Conservation (phyloP, 177 flowering plant genomes). For the Telopea speciosissima region DNA sequence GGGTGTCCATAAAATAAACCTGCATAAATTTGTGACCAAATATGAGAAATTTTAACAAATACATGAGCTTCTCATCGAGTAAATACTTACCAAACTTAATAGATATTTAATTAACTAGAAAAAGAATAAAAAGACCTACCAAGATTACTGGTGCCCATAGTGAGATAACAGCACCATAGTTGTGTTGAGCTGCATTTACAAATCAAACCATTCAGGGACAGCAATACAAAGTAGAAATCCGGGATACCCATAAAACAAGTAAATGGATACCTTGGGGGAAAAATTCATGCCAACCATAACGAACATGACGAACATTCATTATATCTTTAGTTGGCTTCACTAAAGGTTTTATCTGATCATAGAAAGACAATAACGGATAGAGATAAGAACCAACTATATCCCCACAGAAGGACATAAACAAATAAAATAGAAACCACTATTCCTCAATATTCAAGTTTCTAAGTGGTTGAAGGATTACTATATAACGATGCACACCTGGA, state of each 20-base stretch:
- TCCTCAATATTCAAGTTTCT: background rate
- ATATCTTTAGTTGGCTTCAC: conserved; percentile 87
- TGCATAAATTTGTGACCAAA: conserved; percentile 24
- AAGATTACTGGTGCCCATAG: conserved; percentile 91
- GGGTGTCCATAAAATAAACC: conserved; percentile 98
- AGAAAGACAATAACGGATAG: background rate
- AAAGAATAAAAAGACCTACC: conserved; percentile 35
- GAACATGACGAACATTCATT: conserved; percentile 53
- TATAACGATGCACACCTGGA: conserved; percentile 44
- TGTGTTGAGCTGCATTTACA: conserved; percentile 56
- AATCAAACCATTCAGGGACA: conserved; percentile 8
- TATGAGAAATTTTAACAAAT: conserved; percentile 5
- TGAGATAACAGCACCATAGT: conserved; percentile 74
- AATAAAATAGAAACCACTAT: background rate
- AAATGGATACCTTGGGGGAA: conserved; percentile 68
- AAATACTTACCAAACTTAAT: background rate
- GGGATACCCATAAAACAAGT: background rate
- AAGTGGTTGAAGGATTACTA: conserved; percentile 1
- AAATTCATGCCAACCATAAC: conserved; percentile 91
- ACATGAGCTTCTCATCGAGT: background rate
- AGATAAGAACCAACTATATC: background rate
- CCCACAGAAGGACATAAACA: background rate
- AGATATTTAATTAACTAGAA: background rate
- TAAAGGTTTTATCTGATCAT: conserved; percentile 73
- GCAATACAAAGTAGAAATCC: conserved; percentile 4